Percentiles rank a stretch among this genome's conserved stretches.
These are phyloP conservation scores for Crithidia fasciculata DNA, from an alignment of 208 protist genomes.

Conservation along the genomic window DNA sequence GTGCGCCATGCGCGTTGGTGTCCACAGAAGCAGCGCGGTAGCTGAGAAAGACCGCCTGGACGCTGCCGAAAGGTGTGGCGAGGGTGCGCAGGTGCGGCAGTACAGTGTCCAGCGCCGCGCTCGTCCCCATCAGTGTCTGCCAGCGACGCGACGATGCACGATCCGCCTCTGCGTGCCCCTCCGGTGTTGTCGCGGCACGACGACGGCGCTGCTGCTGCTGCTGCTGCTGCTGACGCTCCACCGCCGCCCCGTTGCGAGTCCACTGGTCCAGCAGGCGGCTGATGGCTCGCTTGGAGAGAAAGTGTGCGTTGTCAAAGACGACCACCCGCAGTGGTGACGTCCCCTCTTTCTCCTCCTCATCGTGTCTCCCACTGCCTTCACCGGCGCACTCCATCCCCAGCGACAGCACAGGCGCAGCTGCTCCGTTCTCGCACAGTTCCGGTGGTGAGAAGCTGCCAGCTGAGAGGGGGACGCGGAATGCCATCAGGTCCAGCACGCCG, in stretches of 20 bases:
- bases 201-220: no score
- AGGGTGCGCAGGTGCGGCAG: slow-evolving; percentile 20
- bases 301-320: slow-evolving; percentile 64
- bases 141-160: neutral
- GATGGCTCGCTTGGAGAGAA: slow-evolving; percentile 62
- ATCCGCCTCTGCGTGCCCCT: neutral
- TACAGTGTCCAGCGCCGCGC: neutral
- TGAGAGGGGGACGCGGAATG: slow-evolving; percentile 29
- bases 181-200: neutral
- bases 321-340: slow-evolving; percentile 25
- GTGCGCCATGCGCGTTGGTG: no score
- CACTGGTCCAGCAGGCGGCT: slow-evolving; percentile 74
- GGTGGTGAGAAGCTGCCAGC: neutral
- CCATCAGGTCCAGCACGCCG: slow-evolving; percentile 48
- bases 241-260: slow-evolving; percentile 67
- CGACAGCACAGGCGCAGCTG: slow-evolving; percentile 30
- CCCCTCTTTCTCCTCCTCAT: neutral
- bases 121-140: slow-evolving; percentile 23
- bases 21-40: neutral
- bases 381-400: slow-evolving; percentile 23
- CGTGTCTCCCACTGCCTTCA: neutral
- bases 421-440: neutral
- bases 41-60: slow-evolving; percentile 56
- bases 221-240: neutral
- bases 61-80: slow-evolving; percentile 49